A percentile compares a stretch with the other conserved stretches of the same genome.
Conservation (phyloP, 139 green algal species). For the Dunaliella sp. region DNA sequence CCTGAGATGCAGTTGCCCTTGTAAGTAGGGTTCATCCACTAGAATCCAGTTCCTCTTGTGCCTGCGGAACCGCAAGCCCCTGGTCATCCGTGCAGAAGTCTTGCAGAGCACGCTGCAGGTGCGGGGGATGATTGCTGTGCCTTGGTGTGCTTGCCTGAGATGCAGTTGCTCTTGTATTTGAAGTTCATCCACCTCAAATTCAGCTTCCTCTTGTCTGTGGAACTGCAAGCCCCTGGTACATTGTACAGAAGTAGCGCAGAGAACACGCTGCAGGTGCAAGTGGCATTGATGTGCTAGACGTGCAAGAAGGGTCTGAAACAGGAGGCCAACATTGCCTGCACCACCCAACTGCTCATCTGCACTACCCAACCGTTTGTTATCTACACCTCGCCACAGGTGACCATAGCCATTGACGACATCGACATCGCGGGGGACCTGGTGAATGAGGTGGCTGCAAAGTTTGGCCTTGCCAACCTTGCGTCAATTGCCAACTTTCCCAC, state of each 20-base stretch:
- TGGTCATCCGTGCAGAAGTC: slow-evolving; percentile 27
- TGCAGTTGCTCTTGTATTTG: slow-evolving; percentile 3
- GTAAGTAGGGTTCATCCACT: no score
- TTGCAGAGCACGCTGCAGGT: neutral
- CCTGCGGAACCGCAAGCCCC: slow-evolving; percentile 42
- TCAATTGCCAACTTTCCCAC: slow-evolving; percentile 54
- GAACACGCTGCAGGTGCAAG: neutral
- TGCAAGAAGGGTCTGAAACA: no score
- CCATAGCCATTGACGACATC: slow-evolving; percentile 63
- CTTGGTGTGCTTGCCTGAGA: no score
- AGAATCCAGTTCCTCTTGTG: no score
- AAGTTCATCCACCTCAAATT: no score
- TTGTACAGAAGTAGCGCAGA: neutral
- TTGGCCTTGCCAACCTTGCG: slow-evolving; percentile 52
- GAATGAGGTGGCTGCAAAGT: slow-evolving; percentile 53
- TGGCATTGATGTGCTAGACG: no score
- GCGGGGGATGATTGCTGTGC: no score
- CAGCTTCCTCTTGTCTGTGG: slow-evolving; percentile 56
- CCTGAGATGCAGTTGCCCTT: no score
- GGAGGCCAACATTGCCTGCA: no score
- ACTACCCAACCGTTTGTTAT: no score
- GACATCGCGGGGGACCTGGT: slow-evolving; percentile 68
- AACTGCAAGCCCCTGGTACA: slow-evolving; percentile 47
- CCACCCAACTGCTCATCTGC: no score
- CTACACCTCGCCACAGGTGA: no score